phyloP scores from a whole-genome alignment of 257 asterid genomes.

The Gentiana dahurica region DNA sequence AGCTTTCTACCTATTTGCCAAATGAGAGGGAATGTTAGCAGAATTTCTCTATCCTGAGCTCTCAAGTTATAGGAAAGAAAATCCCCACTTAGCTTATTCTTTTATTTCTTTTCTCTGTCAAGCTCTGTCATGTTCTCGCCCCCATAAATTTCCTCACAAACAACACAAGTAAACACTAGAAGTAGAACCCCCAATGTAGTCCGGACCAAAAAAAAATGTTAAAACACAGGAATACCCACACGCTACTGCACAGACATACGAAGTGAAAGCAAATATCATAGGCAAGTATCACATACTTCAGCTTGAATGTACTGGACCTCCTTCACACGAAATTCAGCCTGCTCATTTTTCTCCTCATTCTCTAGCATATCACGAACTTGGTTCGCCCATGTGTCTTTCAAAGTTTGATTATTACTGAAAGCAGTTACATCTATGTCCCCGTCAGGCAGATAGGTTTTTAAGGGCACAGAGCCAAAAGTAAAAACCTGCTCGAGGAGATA shows the following conservation, averaged over 20 bases:
- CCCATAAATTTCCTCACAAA: too few relatives aligned
- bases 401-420: slow-evolving; percentile 52
- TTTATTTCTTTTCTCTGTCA: too few relatives aligned
- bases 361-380: slow-evolving; percentile 78
- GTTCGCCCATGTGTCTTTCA: slow-evolving; percentile 89
- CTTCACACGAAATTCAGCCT: slow-evolving; percentile 91
- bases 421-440: slow-evolving; percentile 91
- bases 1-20: too few relatives aligned
- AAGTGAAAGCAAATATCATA: neutral
- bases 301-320: slow-evolving; percentile 99
- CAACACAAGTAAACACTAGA: too few relatives aligned
- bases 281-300: slow-evolving; percentile 40
- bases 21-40: too few relatives aligned
- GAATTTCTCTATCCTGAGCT: too few relatives aligned
- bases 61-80: too few relatives aligned
- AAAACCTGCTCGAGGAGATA: slow-evolving; percentile 37
- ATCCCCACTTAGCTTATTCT: too few relatives aligned
- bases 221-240: neutral
- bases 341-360: slow-evolving; percentile 81
- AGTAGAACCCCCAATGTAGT: too few relatives aligned
- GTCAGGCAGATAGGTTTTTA: slow-evolving; percentile 89
- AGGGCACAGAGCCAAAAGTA: slow-evolving; percentile 86
- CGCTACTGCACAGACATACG: neutral
- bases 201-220: neutral
- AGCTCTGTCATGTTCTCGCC: too few relatives aligned